Evolutionary conservation across 441 rosid genomes (phyloP), one percentile per base, ranked within the genome.

Genomic region (Erodium texanum): DNA sequence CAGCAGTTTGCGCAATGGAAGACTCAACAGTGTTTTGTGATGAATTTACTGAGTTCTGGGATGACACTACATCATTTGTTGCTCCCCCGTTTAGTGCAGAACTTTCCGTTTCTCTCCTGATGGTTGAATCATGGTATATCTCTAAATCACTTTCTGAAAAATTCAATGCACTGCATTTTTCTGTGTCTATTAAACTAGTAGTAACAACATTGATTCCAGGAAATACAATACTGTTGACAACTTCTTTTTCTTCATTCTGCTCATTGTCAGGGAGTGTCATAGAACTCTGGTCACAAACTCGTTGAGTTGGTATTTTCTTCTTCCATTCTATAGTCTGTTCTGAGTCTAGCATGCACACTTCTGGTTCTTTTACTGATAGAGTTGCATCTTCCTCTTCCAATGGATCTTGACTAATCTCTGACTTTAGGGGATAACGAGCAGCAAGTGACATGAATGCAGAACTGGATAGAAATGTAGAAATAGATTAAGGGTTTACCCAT

Each of bases 401-500:
- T 72, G 43, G 66, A 71, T 67, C 27, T 10, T 62, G 41, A 27
- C 70, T 74, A 72, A 69, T 68, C 62, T 73, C 79, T 74, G 86
- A 73, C 80, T 83, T 88, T 14, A 71, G 71, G 73, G 98, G 99
- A 75, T 87, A 94, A 70, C 75, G 78, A 66, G 99, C 89, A 4
- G 87, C 98, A 66, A 94, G 73, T 43, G 90, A 81, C 96, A 94
- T 94, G 88, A 88, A 94, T 59, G 99, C 99, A 66, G 99, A 94
- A 78, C 99, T 94, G 93, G 87, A 62, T 24, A 81, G 34, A 14
- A 43, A 65, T 43, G 68, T 27, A 58, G 45, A 75, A 71, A 52
- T 73, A 62, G 66, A 62, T 50, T 67, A 71, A 68, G 66, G 66
- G 59, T 71, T 41, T 62, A 11, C 38, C 38, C 34, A 27, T 27